Percentiles rank a stretch among this genome's conserved stretches.
Conservation (phyloP, 2,329 filamentous ascomycete species). For the Ampelomyces quisqualis region DNA sequence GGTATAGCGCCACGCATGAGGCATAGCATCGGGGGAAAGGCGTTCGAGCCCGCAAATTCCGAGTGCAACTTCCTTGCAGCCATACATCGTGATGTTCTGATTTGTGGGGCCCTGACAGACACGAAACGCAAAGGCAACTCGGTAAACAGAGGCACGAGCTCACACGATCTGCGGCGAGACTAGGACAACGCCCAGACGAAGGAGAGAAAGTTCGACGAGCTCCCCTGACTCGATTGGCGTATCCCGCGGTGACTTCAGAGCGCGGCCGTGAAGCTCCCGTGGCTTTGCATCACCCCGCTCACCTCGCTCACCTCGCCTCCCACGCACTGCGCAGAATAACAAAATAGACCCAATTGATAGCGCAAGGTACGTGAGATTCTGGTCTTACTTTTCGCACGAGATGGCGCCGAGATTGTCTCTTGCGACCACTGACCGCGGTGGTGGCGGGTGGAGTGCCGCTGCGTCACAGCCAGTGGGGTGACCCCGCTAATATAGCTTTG, state of each 20-base stretch:
- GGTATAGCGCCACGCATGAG: slow-evolving; percentile 16
- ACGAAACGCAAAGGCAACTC: slow-evolving; percentile 11
- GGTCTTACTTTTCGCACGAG: background rate
- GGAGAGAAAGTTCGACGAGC: slow-evolving; percentile 8
- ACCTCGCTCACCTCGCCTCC: slow-evolving; percentile 12
- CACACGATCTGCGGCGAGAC: slow-evolving; percentile 34
- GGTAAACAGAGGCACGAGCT: slow-evolving; percentile 27
- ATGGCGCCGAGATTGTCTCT: slow-evolving; percentile 1
- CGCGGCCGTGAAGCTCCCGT: slow-evolving; percentile 40
- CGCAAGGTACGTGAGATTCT: slow-evolving; percentile 9
- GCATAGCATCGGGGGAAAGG: slow-evolving; percentile 29
- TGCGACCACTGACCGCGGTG: no score
- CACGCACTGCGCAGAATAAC: slow-evolving; percentile 31
- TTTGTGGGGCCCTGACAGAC: slow-evolving; percentile 23
- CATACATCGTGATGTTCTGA: slow-evolving; percentile 16
- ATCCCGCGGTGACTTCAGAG: slow-evolving; percentile 38
- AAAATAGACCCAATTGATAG: slow-evolving; percentile 10
- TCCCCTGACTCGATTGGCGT: slow-evolving; percentile 12
- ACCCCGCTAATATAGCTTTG: slow-evolving; percentile 3
- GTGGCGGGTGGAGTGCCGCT: no score
- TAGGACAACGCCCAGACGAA: slow-evolving; percentile 28
- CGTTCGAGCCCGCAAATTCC: slow-evolving; percentile 17
- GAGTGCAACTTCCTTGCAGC: slow-evolving; percentile 12
- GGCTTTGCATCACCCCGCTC: slow-evolving; percentile 3
- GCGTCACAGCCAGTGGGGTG: slow-evolving; percentile 7